A percentile compares a stretch with the other conserved stretches of the same genome.
These are phyloP conservation scores for Meyerozyma carpophila DNA, from an alignment of 1,139 yeast species.

Conservation along the genomic window DNA sequence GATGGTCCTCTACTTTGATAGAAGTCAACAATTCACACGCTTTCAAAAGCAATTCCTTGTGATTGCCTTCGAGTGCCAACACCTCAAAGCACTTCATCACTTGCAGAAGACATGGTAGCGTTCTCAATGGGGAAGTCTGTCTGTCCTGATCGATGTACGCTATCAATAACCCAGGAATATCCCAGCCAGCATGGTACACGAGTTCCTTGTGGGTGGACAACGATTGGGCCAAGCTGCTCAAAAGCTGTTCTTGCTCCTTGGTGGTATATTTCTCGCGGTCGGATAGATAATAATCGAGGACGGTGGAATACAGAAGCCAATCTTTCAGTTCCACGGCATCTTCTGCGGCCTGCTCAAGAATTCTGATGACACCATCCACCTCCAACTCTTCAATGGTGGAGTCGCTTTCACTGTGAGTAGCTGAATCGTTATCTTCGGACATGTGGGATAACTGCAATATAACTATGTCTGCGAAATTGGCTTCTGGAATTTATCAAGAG, in stretches of 20 bases:
- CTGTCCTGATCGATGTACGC: conserved; percentile 33
- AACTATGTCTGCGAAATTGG: no score
- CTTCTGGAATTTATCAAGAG: no score
- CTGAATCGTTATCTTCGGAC: conserved; percentile 9
- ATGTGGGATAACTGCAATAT: not conserved
- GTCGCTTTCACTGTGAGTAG: conserved; percentile 13
- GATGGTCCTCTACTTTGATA: conserved; percentile 13
- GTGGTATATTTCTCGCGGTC: conserved; percentile 42
- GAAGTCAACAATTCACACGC: conserved; percentile 55
- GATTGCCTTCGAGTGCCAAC: conserved; percentile 63
- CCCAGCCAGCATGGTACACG: conserved; percentile 80
- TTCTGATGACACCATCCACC: conserved; percentile 23
- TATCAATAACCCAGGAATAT: conserved; percentile 62
- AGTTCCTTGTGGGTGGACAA: conserved; percentile 38
- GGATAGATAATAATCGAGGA: conserved; percentile 55
- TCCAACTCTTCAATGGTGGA: conserved; percentile 22
- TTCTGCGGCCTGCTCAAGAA: conserved; percentile 28
- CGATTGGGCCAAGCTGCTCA: conserved; percentile 30
- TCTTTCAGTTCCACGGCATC: conserved; percentile 46
- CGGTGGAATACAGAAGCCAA: conserved; percentile 65
- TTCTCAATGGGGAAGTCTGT: conserved; percentile 19
- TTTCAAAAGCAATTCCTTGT: conserved; percentile 72
- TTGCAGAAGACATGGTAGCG: conserved; percentile 29
- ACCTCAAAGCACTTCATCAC: conserved; percentile 50
- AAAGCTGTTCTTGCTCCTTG: conserved; percentile 44